Evolutionary conservation across 2,329 filamentous ascomycete genomes (phyloP), one percentile per base, ranked within the genome.

Genomic region (Didymella glomerata): DNA sequence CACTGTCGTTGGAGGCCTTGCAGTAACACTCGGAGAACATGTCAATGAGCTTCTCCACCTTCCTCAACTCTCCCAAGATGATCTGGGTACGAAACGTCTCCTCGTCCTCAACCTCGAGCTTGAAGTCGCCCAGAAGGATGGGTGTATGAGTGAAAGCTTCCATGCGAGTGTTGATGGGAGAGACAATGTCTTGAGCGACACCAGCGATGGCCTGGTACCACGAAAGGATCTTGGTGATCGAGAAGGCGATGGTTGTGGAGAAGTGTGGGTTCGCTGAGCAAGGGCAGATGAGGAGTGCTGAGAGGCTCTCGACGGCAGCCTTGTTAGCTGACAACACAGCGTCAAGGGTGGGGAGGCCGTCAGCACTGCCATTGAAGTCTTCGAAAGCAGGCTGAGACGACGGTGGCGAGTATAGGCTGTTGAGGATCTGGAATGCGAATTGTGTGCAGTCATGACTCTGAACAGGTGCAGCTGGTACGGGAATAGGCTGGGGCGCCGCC

Each of bases 31-130:
- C 72, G 2, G 71, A 70, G 61, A 77, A 76, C 63, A 69, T 72
- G 59, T 77, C 72, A 44, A 77, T 75, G 53, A 77, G 69, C 66
- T 77, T 76, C 61, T 76, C 75, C 1, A 77, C 69, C 44, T 70
- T 75, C 54, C 70, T 67, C 11, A 77, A 67, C 62, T 76, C 74
- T 22, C 63, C 64, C 9, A 77, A 67, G 6, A 77, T 66, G 5
- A 73, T 66, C 44, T 75, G 73, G 0, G 72, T 75, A 5, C 72
- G 66, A 52, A 73, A 68, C 1, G 69, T 69, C 30, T 72, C 64
- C 36, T 76, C 74, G 13, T 70, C 68, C 47, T 76, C 74, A 27
- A 63, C 55, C 38, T 71, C 65, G 14, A 68, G 59, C 25, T 60
- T 63, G 56, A 69, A 73, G 13, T 68, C 61, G 40, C 67, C 66